These are phyloP conservation scores for Aspergillus proliferans DNA, from an alignment of 2,329 filamentous ascomycete species.

Conservation along the genomic window DNA sequence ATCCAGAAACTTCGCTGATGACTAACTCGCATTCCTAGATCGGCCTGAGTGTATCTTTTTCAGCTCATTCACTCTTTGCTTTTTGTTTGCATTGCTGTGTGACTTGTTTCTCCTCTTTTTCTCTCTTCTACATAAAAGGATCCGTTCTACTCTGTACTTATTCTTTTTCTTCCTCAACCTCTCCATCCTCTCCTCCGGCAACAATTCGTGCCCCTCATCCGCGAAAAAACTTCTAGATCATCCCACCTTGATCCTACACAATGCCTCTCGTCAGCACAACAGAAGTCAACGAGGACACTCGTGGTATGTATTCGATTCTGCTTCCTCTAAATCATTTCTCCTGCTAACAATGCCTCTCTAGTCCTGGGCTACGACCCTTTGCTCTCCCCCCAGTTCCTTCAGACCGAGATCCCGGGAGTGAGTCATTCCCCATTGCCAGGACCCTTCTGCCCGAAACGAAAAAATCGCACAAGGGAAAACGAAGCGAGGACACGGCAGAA, in stretches of 20 bases:
- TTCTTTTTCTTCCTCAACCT: not conserved
- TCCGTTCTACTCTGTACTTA: no score
- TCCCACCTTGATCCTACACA: slow-evolving; percentile 8
- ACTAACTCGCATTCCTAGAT: no score
- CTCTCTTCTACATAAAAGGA: not conserved
- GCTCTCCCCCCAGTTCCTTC: slow-evolving; percentile 80
- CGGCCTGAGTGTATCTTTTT: no score
- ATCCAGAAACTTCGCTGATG: no score
- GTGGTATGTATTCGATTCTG: slow-evolving; percentile 27
- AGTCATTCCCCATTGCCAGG: slow-evolving; percentile 54
- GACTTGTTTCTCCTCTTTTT: not conserved
- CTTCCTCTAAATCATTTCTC: not conserved
- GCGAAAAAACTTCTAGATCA: not conserved
- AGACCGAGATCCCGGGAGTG: slow-evolving; percentile 70
- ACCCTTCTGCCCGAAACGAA: slow-evolving; percentile 62
- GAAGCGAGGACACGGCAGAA: slow-evolving; percentile 32
- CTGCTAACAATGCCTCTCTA: slow-evolving; percentile 32
- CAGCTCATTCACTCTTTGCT: no score
- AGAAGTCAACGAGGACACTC: slow-evolving; percentile 41
- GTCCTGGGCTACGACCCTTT: slow-evolving; percentile 92
- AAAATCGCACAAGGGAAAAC: not conserved
- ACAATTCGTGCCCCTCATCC: not conserved
- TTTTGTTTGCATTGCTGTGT: no score
- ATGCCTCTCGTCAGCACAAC: slow-evolving; percentile 39
- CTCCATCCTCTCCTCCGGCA: not conserved